Base-by-base conservation (phyloP, 495 filamentous ascomycete genomes). In the Parathielavia appendiculata region DNA sequence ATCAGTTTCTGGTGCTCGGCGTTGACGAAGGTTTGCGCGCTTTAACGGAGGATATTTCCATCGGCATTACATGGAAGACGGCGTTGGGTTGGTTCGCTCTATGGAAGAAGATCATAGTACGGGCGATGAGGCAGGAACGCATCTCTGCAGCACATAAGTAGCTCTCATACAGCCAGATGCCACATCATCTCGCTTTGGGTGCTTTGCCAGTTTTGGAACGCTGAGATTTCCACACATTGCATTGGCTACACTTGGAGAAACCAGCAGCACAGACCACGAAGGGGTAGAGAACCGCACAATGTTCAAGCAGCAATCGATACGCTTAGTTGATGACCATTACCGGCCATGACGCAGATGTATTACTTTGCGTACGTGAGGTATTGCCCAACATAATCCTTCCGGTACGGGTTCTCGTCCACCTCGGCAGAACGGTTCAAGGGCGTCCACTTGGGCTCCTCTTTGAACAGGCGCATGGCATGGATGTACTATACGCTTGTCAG, bases 401-500 rank as follows among this genome's bases (percentile, higher is more conserved):
- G 84, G 66, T 85, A 87, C 35, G 75, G 73, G 71, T 96, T 98
- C 54, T 66, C 71, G 72, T 96, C 90, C 56, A 96, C 77, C 41
- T 95, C 90, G 12, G 73, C 77, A 1, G 81, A 82, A 44, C 95
- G 82, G 73, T 96, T 96, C 65, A 98, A 72, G 16, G 93, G 90
- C 57, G 92, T 97, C 93, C 93, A 98, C 75, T 96, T 96, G 41
- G 93, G 95, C 77, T 97, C 91, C 56, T 97, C 93, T 78, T 97
- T 92, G 83, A 97, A 98, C 52, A 98, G 81, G 40, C 93, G 83
- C 89, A 97, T 92, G 22, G 95, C 93, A 69, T 92, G 88, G 67
- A 96, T 87, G 69, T 92, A 97, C 92, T 97, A 54, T 20, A 51
- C 34, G 14, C 10, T 8, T 32, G 40, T 51, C 30, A 53, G 36